Evolutionary conservation across 2,329 filamentous ascomycete species (phyloP), one percentile per base, ranked within the genome.

Genomic region (Verticillium zaregamsianum): DNA sequence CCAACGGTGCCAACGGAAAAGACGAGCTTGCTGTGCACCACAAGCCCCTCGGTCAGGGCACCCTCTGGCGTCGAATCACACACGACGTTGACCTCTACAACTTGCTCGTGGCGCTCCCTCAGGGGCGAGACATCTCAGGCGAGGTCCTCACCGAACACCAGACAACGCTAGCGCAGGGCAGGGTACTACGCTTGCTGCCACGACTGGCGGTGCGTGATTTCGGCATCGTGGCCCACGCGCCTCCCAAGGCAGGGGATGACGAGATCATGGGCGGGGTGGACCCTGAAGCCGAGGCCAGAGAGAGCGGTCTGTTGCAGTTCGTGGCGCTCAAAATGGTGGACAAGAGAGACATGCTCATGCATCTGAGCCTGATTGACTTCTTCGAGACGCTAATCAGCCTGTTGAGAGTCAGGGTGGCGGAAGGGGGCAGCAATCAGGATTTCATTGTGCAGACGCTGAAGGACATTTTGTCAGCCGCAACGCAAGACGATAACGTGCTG

Each of bases 41-140:
- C 59, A 84, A 81, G 81, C 71, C 75, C 15, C 73, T 79, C 23
- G 70, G 83, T 12, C 32, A 45, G 15, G 20, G 28, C 23, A 28
- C 77, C 1, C 71, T 88, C 56, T 88, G 85, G 86, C 71, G 76
- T 12, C 73, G 83, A 3, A 69, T 88, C 5, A 79, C 87, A 55
- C 72, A 76, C 28, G 76, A 82, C 55, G 71, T 70, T 1, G 72
- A 78, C 14, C 70, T 79, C 28, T 81, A 85, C 65, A 66, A 70
- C 4, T 70, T 81, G n/a, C 71, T 87, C 23, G 73, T 80, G 63
- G 73, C 73, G 49, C 72, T 79, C 63, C 68, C 71, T 66, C 62
- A 66, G 1, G 73, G 72, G 35, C 57, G 66, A 1, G 74, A 77
- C 35, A 55, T 49, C 56, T 25, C 58, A 63, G 57, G 65, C 72